Evolutionary conservation across 1,139 yeast genomes (phyloP).

Genomic region (Protomyces arabidopsidicola): DNA sequence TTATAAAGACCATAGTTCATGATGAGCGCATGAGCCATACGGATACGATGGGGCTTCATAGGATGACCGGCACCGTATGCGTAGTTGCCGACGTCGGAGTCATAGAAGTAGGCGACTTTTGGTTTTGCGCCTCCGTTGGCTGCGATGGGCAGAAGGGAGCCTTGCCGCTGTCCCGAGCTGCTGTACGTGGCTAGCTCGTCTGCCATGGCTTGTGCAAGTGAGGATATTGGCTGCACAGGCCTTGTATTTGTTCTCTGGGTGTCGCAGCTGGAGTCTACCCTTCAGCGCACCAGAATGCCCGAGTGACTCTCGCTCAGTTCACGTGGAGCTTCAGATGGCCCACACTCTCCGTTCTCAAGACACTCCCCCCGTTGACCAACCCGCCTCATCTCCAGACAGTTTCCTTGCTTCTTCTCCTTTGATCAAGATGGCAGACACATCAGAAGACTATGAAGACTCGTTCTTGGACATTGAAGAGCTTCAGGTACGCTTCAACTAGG

Average conservation of each 20-base stretch:
- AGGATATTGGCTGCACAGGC: neutral
- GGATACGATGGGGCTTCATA: slow-evolving; percentile 95
- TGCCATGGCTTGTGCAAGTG: neutral
- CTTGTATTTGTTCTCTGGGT: neutral
- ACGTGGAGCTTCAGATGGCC: no score
- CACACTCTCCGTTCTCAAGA: no score
- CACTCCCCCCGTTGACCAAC: no score
- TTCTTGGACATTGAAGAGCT: slow-evolving; percentile 51
- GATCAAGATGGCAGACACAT: neutral
- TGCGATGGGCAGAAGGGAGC: slow-evolving; percentile 28
- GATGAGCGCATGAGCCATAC: slow-evolving; percentile 75
- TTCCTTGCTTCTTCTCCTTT: neutral
- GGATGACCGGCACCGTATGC: slow-evolving; percentile 99
- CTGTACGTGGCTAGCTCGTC: slow-evolving; percentile 14
- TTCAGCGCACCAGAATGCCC: no score
- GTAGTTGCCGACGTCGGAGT: slow-evolving; percentile 86
- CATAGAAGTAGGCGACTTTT: slow-evolving; percentile 34
- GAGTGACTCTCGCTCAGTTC: no score
- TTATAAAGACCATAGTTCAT: slow-evolving; percentile 97
- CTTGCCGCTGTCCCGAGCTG: slow-evolving; percentile 22
- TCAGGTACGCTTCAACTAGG: slow-evolving; percentile 43
- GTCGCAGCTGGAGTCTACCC: no score
- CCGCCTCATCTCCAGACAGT: neutral
- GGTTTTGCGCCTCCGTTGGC: slow-evolving; percentile 26
- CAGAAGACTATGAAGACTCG: neutral